Conservation (phyloP, 2,329 filamentous ascomycete genomes). For the Hymenoscyphus infarciens region DNA sequence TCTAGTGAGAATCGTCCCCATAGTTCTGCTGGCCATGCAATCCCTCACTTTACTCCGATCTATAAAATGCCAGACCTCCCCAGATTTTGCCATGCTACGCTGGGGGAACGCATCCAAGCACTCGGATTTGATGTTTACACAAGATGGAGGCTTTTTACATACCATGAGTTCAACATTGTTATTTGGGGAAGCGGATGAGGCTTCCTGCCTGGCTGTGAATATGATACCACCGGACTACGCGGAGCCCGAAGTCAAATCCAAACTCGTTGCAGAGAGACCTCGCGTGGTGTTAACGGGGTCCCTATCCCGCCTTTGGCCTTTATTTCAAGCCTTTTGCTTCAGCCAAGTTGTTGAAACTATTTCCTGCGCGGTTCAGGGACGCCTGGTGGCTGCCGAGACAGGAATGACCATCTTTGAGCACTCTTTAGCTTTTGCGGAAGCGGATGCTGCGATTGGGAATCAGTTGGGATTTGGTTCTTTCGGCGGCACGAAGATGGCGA, state of each 20-base stretch:
- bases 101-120: constrained; percentile 65
- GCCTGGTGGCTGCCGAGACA: constrained; percentile 75
- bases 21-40: constrained; percentile 67
- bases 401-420: constrained; percentile 97
- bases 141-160: constrained; percentile 68
- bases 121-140: constrained; percentile 66
- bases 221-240: constrained; percentile 61
- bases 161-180: constrained; percentile 67
- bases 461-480: constrained; percentile 68
- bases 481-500: constrained; percentile 29
- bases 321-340: constrained; percentile 65
- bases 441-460: constrained; percentile 80
- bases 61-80: constrained; percentile 87
- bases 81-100: constrained; percentile 64
- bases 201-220: constrained; percentile 69
- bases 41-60: constrained; percentile 70
- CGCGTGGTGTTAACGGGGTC: constrained; percentile 55
- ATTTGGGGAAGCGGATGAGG: constrained; percentile 67
- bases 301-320: constrained; percentile 69
- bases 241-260: constrained; percentile 38
- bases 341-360: constrained; percentile 89
- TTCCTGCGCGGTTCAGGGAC: constrained; percentile 82
- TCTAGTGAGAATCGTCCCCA: constrained; percentile 65
- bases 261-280: constrained; percentile 12
- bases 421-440: constrained; percentile 91